Base-by-base conservation (phyloP, 306 rosid genomes). In the Quercus berberidifolia region DNA sequence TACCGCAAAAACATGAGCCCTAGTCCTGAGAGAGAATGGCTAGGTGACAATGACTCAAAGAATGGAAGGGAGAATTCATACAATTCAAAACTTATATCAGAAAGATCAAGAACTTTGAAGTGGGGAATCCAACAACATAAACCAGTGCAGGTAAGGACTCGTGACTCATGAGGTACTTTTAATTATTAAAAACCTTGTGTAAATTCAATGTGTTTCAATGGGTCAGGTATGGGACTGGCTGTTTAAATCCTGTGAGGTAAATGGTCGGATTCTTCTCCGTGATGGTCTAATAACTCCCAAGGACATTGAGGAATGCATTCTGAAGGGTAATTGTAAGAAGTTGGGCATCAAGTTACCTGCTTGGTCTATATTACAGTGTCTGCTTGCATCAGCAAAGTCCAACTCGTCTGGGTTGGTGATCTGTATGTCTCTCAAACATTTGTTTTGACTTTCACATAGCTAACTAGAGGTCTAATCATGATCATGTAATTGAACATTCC, bases 161-260 rank as follows among this genome's bases (percentile, higher is more conserved):
- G 5, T 9, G 62, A 58, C 55, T 69, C 18, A 18, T 9, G 67
- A 58, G 68, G 31, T 7, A 35, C 71, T 33, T 21, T 33, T 62
- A 25, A 14, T 62, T 19, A 28, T 33, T 26, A 62, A 25, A 13
- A 13, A 18, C 13, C 63, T 4, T 52, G 73, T 57, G 21, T 33
- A 64, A 43, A 63, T 30, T 33, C 12, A 21, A 33, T 60, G 19
- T 25, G 25, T 74, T 57, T 55, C 46, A 33, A 65, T 65, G 73
- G 79, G 75, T 5, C 78, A 93, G 98, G 88, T 90, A 15, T 93
- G 97, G 94, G 97, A 88, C 73, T 93, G 94, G 94, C 85, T 93
- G 54, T 93, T 90, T 75, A 88, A 86, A 82, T 91, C 98, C 15
- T 93, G 92, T 31, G 90, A 88, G 76, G 87, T 90, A 56, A 86